A percentile compares a stretch with the other conserved stretches of the same genome.
These are phyloP conservation scores for Lasiosphaeris hirsuta DNA, from an alignment of 495 filamentous ascomycete genomes.

Conservation along the genomic window DNA sequence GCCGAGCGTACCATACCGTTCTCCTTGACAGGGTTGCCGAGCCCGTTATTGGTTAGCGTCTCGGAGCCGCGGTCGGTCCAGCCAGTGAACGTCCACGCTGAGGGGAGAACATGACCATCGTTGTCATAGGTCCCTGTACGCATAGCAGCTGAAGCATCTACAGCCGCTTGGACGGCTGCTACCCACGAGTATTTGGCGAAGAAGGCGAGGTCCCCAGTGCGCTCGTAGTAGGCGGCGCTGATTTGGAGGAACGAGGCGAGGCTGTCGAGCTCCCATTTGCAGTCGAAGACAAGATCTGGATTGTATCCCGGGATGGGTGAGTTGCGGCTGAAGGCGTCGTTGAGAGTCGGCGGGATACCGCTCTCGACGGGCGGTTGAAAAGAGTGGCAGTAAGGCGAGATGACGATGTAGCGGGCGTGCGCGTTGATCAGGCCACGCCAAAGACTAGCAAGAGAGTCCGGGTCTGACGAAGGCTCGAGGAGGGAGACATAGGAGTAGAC, in stretches of 20 bases:
- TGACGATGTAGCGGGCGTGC: slow-evolving; percentile 57
- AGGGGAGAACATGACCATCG: slow-evolving; percentile 50
- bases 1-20: slow-evolving; percentile 61
- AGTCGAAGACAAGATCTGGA: slow-evolving; percentile 54
- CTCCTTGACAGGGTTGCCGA: slow-evolving; percentile 56
- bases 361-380: slow-evolving; percentile 60
- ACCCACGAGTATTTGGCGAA: slow-evolving; percentile 62
- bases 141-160: slow-evolving; percentile 58
- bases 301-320: slow-evolving; percentile 47
- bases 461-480: slow-evolving; percentile 47
- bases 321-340: slow-evolving; percentile 49
- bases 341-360: slow-evolving; percentile 43
- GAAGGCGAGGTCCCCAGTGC: slow-evolving; percentile 53
- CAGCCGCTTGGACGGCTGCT: slow-evolving; percentile 50
- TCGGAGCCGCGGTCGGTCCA: slow-evolving; percentile 55
- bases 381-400: slow-evolving; percentile 58
- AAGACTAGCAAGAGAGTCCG: slow-evolving; percentile 55
- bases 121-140: slow-evolving; percentile 54
- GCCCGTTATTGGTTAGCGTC: slow-evolving; percentile 58
- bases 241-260: slow-evolving; percentile 61
- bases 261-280: slow-evolving; percentile 64
- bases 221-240: slow-evolving; percentile 54
- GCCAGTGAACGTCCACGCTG: slow-evolving; percentile 57
- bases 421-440: slow-evolving; percentile 60
- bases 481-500: slow-evolving; percentile 58